Evolutionary conservation across 2,329 filamentous ascomycete species (phyloP).

Genomic region (Exophiala sideris): DNA sequence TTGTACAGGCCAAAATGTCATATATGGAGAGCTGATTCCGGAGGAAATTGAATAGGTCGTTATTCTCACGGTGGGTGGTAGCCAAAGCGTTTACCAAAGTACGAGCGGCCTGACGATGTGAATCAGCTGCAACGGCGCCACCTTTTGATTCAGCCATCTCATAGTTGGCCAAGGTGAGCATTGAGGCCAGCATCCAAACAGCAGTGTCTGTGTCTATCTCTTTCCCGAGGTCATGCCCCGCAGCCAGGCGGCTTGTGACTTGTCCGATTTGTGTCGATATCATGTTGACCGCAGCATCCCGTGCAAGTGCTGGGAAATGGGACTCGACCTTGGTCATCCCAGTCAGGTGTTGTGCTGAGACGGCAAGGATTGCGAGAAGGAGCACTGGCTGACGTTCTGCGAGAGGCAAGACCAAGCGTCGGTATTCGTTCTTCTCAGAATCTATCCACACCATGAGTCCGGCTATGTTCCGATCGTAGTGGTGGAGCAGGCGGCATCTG

Average conservation of each 20-base stretch:
- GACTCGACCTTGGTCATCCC: slow-evolving; percentile 16
- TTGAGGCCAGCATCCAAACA: slow-evolving; percentile 24
- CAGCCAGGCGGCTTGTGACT: slow-evolving; percentile 17
- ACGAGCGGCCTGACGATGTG: slow-evolving; percentile 18
- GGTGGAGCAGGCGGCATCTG: slow-evolving; percentile 72
- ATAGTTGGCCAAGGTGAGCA: slow-evolving; percentile 22
- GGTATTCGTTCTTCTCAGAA: slow-evolving; percentile 22
- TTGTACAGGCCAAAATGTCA: slow-evolving; percentile 22
- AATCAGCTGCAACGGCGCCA: slow-evolving; percentile 19
- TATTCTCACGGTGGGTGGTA: slow-evolving; percentile 22
- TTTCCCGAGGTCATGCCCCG: slow-evolving; percentile 15
- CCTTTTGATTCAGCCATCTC: slow-evolving; percentile 22
- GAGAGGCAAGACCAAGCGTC: slow-evolving; percentile 19
- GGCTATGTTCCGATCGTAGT: slow-evolving; percentile 23
- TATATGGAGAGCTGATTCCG: slow-evolving; percentile 23
- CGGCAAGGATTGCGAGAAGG: slow-evolving; percentile 20
- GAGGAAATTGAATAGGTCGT: slow-evolving; percentile 21
- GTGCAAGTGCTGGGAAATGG: slow-evolving; percentile 17
- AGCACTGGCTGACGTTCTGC: slow-evolving; percentile 19
- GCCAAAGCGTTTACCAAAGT: slow-evolving; percentile 23
- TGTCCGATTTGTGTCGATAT: slow-evolving; percentile 20
- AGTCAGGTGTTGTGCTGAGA: slow-evolving; percentile 23
- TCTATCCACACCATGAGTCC: slow-evolving; percentile 25
- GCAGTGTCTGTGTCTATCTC: slow-evolving; percentile 23
- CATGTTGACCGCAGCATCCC: slow-evolving; percentile 22